Percentiles rank a stretch among this genome's conserved stretches.
Conservation (phyloP, 2,329 filamentous ascomycete genomes). For the Beauveria scarabaeidicola region DNA sequence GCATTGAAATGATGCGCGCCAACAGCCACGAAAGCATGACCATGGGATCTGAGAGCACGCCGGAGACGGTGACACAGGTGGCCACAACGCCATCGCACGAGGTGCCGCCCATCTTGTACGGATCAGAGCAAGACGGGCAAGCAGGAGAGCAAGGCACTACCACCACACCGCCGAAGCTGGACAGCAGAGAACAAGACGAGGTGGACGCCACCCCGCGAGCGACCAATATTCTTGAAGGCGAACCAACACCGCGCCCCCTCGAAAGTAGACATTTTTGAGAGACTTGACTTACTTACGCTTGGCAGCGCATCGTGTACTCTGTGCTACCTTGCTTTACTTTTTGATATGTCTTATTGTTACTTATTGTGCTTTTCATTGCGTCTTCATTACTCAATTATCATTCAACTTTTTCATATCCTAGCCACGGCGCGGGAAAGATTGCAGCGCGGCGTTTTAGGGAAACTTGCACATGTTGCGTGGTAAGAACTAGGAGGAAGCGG, state of each 20-base stretch:
- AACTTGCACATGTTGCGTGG: not conserved
- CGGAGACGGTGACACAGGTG: conserved; percentile 44
- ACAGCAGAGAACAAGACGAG: conserved; percentile 12
- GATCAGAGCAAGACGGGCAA: conserved; percentile 13
- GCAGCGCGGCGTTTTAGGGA: conserved; percentile 17
- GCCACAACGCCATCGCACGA: conserved; percentile 40
- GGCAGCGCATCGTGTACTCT: not conserved
- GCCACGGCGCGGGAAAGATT: conserved; percentile 12
- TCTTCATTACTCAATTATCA: not conserved
- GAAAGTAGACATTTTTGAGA: conserved; percentile 11
- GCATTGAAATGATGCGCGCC: conserved; percentile 95
- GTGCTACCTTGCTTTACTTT: not conserved
- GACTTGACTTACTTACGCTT: no score
- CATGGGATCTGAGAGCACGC: conserved; percentile 39
- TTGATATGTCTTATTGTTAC: conserved; percentile 1
- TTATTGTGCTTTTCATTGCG: not conserved
- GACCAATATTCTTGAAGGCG: conserved; percentile 1
- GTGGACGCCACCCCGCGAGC: conserved; percentile 39
- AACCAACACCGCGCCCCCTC: conserved; percentile 33
- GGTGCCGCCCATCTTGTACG: conserved; percentile 22
- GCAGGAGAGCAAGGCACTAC: conserved; percentile 5
- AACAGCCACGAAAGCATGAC: conserved; percentile 82
- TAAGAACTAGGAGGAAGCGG: no score
- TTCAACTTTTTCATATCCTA: conserved; percentile 12
- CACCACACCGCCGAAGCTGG: conserved; percentile 7